These are phyloP conservation scores for Eucalyptus sideroxylon DNA, from an alignment of 345 rosid genomes.

Conservation along the genomic window DNA sequence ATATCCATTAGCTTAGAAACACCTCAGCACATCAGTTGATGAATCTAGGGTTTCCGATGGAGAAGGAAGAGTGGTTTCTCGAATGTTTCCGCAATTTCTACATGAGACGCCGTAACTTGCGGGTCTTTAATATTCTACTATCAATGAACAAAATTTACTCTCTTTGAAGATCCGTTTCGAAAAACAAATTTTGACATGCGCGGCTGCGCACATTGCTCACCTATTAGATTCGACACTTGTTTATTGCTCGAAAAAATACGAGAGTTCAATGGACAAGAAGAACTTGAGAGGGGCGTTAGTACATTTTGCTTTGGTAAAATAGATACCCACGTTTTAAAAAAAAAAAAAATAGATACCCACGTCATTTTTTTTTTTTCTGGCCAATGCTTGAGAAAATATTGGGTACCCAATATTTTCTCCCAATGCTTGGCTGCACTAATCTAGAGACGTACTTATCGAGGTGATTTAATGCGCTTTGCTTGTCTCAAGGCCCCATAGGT, in stretches of 20 bases:
- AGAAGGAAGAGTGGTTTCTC: background rate
- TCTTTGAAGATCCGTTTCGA: too few species aligned
- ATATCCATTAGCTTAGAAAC: background rate
- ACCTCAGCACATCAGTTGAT: background rate
- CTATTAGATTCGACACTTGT: background rate
- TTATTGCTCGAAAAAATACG: background rate
- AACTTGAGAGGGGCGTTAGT: background rate
- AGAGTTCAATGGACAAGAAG: background rate
- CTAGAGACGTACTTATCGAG: background rate
- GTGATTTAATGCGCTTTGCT: background rate
- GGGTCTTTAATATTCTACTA: rapidly evolving
- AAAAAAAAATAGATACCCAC: background rate
- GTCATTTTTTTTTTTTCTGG: background rate
- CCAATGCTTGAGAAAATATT: background rate
- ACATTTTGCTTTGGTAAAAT: background rate
- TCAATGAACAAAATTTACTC: background rate
- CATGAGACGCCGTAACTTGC: rapidly evolving
- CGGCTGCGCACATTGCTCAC: background rate
- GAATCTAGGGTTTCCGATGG: background rate
- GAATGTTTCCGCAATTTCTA: background rate
- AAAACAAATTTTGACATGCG: background rate
- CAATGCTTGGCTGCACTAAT: background rate
- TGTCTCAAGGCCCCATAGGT: background rate
- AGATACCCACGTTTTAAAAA: background rate
- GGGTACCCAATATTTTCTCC: too few species aligned